These are phyloP conservation scores for Areca catechu DNA, from an alignment of 176 grass and related monocot species.

Conservation along the genomic window DNA sequence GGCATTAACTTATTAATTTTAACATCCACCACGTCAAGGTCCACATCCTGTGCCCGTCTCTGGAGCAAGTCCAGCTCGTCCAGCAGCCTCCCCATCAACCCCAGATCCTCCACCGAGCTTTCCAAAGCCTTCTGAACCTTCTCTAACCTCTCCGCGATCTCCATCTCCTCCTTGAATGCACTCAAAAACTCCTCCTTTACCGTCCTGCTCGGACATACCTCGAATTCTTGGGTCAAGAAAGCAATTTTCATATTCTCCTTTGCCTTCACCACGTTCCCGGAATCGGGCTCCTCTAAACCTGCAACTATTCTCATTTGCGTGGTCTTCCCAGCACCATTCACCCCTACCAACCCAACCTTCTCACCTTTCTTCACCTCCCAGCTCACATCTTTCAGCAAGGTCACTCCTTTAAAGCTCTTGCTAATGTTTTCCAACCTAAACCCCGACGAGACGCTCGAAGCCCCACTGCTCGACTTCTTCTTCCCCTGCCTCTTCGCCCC, in stretches of 20 bases:
- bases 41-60: conserved; percentile 53
- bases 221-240: conserved; percentile 86
- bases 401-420: conserved; percentile 76
- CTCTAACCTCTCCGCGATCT: conserved; percentile 57
- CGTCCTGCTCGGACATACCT: conserved; percentile 63
- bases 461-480: conserved; percentile 58
- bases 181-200: conserved; percentile 71
- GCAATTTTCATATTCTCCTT: conserved; percentile 83
- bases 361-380: conserved; percentile 97
- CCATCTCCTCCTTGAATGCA: conserved; percentile 84
- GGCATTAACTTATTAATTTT: conserved; percentile 97
- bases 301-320: conserved; percentile 81
- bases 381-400: conserved; percentile 67
- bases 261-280: conserved; percentile 61
- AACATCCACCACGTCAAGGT: conserved; percentile 65
- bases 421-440: conserved; percentile 67
- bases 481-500: conserved; percentile 28
- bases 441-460: conserved; percentile 81
- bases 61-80: conserved; percentile 93
- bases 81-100: conserved; percentile 69
- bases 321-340: conserved; percentile 91
- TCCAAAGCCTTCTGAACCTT: conserved; percentile 71
- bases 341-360: conserved; percentile 89
- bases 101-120: conserved; percentile 57
- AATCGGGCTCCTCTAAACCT: conserved; percentile 70